A percentile compares a stretch with the other conserved stretches of the same genome.
phyloP scores from a whole-genome alignment of 306 rosid species.

The Vachellia pachyceras region DNA sequence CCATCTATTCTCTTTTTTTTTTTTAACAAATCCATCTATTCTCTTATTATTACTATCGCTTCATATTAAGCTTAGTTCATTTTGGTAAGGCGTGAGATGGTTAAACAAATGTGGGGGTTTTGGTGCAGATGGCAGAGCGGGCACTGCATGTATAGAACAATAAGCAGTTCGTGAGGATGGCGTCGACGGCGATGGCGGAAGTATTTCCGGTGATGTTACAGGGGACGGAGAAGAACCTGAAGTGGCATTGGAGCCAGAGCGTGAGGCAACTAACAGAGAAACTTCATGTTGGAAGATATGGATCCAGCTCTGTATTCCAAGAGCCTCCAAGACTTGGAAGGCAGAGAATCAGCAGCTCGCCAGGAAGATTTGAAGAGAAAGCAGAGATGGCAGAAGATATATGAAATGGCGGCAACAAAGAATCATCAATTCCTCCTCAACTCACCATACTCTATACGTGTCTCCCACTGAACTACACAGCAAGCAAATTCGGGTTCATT shows the following conservation, averaged over 20 bases:
- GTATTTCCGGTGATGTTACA: slow-evolving; percentile 71
- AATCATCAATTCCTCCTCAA: slow-evolving; percentile 44
- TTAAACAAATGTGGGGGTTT: neutral
- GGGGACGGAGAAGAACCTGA: slow-evolving; percentile 76
- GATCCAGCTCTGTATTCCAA: slow-evolving; percentile 67
- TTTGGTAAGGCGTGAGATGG: no score
- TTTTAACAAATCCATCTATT: no score
- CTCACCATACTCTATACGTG: slow-evolving; percentile 53
- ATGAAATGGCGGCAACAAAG: slow-evolving; percentile 61
- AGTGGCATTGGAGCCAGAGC: slow-evolving; percentile 81
- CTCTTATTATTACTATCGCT: neutral
- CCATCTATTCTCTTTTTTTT: neutral
- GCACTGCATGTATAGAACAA: slow-evolving; percentile 89
- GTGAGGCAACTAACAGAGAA: slow-evolving; percentile 68
- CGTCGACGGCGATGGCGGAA: no score
- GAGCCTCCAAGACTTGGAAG: slow-evolving; percentile 55
- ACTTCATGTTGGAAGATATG: slow-evolving; percentile 73
- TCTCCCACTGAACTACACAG: slow-evolving; percentile 39
- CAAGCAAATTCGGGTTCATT: slow-evolving; percentile 31
- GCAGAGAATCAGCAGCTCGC: slow-evolving; percentile 49
- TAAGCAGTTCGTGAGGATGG: slow-evolving; percentile 82
- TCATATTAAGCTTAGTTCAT: neutral
- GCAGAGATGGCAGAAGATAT: slow-evolving; percentile 65
- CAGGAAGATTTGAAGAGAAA: slow-evolving; percentile 58
- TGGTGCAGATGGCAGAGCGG: slow-evolving; percentile 77